phyloP scores from a whole-genome alignment of 2,329 filamentous ascomycete species.

The Cladosporium sp. region DNA sequence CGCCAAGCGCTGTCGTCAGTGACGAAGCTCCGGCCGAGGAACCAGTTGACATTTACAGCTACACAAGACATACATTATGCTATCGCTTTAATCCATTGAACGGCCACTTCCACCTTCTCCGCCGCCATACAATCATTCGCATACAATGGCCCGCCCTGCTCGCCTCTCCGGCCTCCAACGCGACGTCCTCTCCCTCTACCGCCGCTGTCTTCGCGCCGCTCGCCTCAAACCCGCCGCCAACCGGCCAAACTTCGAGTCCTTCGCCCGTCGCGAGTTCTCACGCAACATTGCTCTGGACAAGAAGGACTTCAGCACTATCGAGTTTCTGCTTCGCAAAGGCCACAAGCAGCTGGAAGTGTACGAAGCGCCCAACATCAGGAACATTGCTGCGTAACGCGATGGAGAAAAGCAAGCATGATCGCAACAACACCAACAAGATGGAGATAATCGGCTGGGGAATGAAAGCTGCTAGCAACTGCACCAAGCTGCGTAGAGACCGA shows the following conservation, averaged over 20 bases:
- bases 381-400: conserved; percentile 48
- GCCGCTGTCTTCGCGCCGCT: conserved; percentile 76
- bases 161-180: conserved; percentile 82
- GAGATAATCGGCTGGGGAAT: no score
- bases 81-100: neutral
- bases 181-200: conserved; percentile 82
- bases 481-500: no score
- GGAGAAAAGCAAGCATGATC: neutral
- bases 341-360: conserved; percentile 77
- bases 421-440: no score
- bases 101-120: neutral
- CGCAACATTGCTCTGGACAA: conserved; percentile 67
- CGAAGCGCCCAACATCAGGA: conserved; percentile 73
- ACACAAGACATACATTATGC: no score
- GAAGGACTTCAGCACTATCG: conserved; percentile 80
- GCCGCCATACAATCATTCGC: neutral
- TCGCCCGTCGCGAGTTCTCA: conserved; percentile 61
- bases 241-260: conserved; percentile 31
- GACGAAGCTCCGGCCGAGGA: neutral
- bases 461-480: no score
- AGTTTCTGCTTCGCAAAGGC: conserved; percentile 79
- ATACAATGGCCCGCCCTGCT: conserved; percentile 23
- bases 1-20: conserved; percentile 12
- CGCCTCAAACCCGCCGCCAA: conserved; percentile 65
- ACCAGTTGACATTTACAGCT: neutral